These are phyloP conservation scores for Ogataea thermomethanolica DNA, from an alignment of 805 yeast species.

Conservation along the genomic window DNA sequence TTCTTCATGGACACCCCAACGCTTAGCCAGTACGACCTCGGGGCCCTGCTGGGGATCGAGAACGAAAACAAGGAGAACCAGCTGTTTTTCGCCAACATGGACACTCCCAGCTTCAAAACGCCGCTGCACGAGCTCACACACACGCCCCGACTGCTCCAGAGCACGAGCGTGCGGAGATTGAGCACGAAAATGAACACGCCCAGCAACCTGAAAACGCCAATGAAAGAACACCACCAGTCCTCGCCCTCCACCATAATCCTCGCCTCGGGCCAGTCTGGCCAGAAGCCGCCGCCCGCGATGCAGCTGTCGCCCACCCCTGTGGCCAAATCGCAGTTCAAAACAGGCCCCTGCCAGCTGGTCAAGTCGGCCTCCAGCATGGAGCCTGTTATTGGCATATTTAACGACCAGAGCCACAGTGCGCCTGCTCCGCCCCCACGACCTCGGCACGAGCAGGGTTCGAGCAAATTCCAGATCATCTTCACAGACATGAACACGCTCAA, in stretches of 20 bases:
- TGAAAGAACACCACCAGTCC: slow-evolving; percentile 25
- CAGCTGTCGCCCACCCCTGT: slow-evolving; percentile 34
- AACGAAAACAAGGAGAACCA: slow-evolving; percentile 25
- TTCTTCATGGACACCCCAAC: slow-evolving; percentile 26
- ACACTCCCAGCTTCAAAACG: slow-evolving; percentile 24
- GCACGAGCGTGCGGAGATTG: slow-evolving; percentile 18
- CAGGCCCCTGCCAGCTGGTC: slow-evolving; percentile 28
- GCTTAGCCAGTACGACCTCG: slow-evolving; percentile 19
- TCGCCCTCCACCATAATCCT: slow-evolving; percentile 35
- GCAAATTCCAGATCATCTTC: slow-evolving; percentile 45
- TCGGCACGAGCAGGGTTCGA: slow-evolving; percentile 27
- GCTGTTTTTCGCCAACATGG: slow-evolving; percentile 19
- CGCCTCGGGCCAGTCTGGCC: slow-evolving; percentile 25
- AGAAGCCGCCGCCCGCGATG: slow-evolving; percentile 18
- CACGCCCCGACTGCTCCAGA: slow-evolving; percentile 20
- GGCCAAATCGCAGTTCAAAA: slow-evolving; percentile 27
- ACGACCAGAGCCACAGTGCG: slow-evolving; percentile 15
- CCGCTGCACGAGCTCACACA: slow-evolving; percentile 21
- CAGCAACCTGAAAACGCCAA: slow-evolving; percentile 24
- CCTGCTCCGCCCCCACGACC: slow-evolving; percentile 10
- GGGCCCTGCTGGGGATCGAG: slow-evolving; percentile 14
- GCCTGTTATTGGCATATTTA: slow-evolving; percentile 34
- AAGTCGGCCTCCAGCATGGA: slow-evolving; percentile 27
- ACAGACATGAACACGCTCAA: slow-evolving; percentile 36
- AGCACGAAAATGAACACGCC: slow-evolving; percentile 17